Conservation (phyloP, 306 rosid species). For the Cucumis melo region DNA sequence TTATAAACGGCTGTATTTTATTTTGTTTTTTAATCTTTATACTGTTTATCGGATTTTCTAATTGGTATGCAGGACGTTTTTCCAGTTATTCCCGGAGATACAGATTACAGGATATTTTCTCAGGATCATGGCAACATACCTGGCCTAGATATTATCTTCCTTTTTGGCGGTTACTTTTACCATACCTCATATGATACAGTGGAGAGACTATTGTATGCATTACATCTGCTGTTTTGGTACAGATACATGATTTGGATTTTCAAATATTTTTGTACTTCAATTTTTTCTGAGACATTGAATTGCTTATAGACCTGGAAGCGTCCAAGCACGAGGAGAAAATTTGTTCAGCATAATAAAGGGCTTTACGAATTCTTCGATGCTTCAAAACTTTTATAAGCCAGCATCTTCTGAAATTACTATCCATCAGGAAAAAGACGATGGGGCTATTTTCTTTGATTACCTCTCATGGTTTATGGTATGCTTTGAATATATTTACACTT, state of each 20-base stretch:
- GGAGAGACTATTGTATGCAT: slow-evolving; percentile 80
- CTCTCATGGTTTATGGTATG: slow-evolving; percentile 86
- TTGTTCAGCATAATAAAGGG: slow-evolving; percentile 72
- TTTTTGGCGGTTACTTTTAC: slow-evolving; percentile 94
- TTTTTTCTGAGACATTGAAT: slow-evolving; percentile 30
- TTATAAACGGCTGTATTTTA: not conserved
- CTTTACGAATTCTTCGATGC: slow-evolving; percentile 62
- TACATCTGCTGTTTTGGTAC: slow-evolving; percentile 39
- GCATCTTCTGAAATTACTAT: slow-evolving; percentile 26
- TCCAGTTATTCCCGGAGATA: slow-evolving; percentile 93
- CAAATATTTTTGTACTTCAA: slow-evolving; percentile 13
- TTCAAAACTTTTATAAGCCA: slow-evolving; percentile 39
- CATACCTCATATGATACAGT: slow-evolving; percentile 94
- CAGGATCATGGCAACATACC: slow-evolving; percentile 83
- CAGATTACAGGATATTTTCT: slow-evolving; percentile 92
- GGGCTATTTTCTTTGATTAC: slow-evolving; percentile 87
- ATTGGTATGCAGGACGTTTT: slow-evolving; percentile 76
- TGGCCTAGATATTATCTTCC: slow-evolving; percentile 95
- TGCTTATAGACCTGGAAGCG: slow-evolving; percentile 83
- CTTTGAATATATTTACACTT: slow-evolving; percentile 15
- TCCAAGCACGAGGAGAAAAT: slow-evolving; percentile 98
- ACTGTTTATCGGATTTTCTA: slow-evolving; percentile 9
- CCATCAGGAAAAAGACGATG: slow-evolving; percentile 32
- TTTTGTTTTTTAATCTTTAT: not conserved
- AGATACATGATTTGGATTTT: slow-evolving; percentile 23